These are phyloP conservation scores for Pelargonium exstipulatum DNA, from an alignment of 441 rosid genomes.

Conservation along the genomic window DNA sequence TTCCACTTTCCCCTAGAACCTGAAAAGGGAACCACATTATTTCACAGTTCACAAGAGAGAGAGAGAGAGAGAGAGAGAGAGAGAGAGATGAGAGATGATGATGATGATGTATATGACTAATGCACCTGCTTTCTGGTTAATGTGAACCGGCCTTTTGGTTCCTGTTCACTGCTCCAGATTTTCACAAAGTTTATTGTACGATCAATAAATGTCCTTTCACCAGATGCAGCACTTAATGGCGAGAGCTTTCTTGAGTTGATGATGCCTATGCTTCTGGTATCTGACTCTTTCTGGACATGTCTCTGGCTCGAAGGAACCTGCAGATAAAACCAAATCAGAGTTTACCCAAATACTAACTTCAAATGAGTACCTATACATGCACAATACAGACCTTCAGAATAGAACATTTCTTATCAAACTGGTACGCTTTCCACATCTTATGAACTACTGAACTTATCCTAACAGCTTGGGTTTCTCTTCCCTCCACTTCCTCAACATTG, in stretches of 20 bases:
- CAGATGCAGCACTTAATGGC: conserved; percentile 47
- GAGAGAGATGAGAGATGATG: no score
- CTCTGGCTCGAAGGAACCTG: conserved; percentile 97
- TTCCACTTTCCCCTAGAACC: conserved; percentile 56
- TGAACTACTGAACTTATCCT: conserved; percentile 71
- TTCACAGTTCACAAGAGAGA: no score
- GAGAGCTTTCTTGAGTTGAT: conserved; percentile 59
- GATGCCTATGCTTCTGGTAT: conserved; percentile 40
- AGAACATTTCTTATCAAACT: conserved; percentile 50
- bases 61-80: no score
- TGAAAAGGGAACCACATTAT: conserved; percentile 20
- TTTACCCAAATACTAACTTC: not conserved
- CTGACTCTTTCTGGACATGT: conserved; percentile 43
- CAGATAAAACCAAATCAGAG: not conserved
- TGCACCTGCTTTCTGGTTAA: conserved; percentile 80
- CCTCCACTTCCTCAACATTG: conserved; percentile 51
- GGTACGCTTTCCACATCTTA: conserved; percentile 82
- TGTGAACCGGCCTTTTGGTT: conserved; percentile 65
- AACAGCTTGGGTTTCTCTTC: conserved; percentile 66
- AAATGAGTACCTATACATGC: not conserved
- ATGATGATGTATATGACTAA: conserved; percentile 6
- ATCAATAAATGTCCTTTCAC: conserved; percentile 55
- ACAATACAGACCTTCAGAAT: conserved; percentile 53
- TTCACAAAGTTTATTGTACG: conserved; percentile 71
- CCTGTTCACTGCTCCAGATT: conserved; percentile 90